These are phyloP conservation scores for Leersia perrieri DNA, from an alignment of 176 grass and related monocot genomes.

Conservation along the genomic window DNA sequence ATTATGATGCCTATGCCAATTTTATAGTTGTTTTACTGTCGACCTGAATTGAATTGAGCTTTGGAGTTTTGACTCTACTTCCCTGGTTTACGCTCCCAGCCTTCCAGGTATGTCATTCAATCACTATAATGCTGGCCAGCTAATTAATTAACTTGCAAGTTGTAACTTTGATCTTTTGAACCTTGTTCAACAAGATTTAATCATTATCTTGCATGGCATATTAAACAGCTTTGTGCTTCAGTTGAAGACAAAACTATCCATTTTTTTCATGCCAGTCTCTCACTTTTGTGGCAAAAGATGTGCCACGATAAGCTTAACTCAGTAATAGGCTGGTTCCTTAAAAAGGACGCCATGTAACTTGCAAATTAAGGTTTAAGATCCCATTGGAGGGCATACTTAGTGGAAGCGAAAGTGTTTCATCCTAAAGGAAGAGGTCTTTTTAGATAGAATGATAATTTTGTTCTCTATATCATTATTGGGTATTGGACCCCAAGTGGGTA, in stretches of 20 bases:
- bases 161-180: constrained; percentile 5
- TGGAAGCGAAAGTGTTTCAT: neutral
- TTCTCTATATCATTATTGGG: neutral
- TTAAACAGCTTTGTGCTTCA: neutral
- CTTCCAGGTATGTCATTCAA: neutral
- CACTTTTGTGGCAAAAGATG: neutral
- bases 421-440: neutral
- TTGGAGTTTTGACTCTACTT: neutral
- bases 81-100: neutral
- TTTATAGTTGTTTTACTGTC: neutral
- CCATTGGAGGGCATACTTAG: neutral
- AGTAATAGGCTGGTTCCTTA: constrained; percentile 17
- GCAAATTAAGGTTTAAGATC: neutral
- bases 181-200: constrained; percentile 22
- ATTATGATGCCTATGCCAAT: neutral
- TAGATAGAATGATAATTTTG: neutral
- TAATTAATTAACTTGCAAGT: constrained; percentile 8
- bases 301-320: constrained; percentile 5
- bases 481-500: too few relatives aligned
- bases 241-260: neutral
- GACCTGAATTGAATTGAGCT: neutral
- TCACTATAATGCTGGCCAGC: neutral
- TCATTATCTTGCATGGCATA: constrained; percentile 9
- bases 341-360: constrained; percentile 7
- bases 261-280: neutral